These are phyloP conservation scores for Marsdenia floribunda DNA, from an alignment of 257 asterid genomes.

Conservation along the genomic window DNA sequence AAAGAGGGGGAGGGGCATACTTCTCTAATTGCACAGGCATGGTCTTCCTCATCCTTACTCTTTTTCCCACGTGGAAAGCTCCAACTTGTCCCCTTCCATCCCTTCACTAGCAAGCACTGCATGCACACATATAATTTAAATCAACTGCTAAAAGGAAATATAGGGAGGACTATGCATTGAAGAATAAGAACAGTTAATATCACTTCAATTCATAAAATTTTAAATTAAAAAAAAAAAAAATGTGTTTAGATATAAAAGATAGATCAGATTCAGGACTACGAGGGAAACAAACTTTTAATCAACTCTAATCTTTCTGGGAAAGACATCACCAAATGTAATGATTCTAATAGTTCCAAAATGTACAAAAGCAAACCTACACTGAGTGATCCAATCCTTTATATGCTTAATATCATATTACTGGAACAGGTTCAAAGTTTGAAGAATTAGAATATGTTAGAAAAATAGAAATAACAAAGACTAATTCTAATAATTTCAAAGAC, in stretches of 20 bases:
- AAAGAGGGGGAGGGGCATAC: slow-evolving; percentile 26
- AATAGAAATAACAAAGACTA: too few relatives aligned
- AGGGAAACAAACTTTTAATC: background rate
- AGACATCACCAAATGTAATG: background rate
- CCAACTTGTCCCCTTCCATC: slow-evolving; percentile 94
- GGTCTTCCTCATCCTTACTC: slow-evolving; percentile 84
- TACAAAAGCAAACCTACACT: too few relatives aligned
- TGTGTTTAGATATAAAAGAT: background rate
- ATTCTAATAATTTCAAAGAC: too few relatives aligned
- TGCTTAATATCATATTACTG: background rate
- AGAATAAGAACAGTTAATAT: background rate
- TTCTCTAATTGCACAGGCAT: slow-evolving; percentile 78
- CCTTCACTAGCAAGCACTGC: slow-evolving; percentile 81
- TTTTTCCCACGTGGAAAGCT: slow-evolving; percentile 94
- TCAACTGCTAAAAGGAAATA: background rate
- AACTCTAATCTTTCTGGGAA: background rate
- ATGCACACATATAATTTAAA: background rate
- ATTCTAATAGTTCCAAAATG: background rate
- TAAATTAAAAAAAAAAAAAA: background rate
- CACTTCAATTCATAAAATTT: background rate
- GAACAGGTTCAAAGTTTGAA: too few relatives aligned
- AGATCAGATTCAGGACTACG: background rate
- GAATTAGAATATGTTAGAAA: too few relatives aligned
- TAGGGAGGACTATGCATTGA: background rate
- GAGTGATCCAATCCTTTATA: background rate